phyloP scores from a whole-genome alignment of 805 yeast genomes.

The Cyberlindnera meyerae region DNA sequence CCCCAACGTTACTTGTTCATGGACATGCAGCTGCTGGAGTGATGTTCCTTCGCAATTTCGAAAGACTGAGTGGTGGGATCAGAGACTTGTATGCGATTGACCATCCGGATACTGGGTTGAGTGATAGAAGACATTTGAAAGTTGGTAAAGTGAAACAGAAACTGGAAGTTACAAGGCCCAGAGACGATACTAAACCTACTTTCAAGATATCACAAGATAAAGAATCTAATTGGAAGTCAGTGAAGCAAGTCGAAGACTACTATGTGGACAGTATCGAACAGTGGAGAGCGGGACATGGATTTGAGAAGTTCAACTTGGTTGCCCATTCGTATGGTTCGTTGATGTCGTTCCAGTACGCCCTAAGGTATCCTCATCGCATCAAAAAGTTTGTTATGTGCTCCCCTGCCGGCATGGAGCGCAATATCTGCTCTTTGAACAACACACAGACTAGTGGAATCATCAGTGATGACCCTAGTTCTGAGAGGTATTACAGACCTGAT shows the following conservation, averaged over 20 bases:
- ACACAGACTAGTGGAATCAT: conserved; percentile 11
- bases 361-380: conserved; percentile 51
- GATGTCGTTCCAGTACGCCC: conserved; percentile 58
- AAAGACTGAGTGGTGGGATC: conserved; percentile 38
- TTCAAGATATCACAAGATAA: conserved; percentile 19
- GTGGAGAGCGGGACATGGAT: conserved; percentile 50
- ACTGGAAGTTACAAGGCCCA: conserved; percentile 11
- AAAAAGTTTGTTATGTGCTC: conserved; percentile 56
- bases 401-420: conserved; percentile 77
- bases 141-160: conserved; percentile 10
- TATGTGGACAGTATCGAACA: conserved; percentile 56
- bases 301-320: conserved; percentile 54
- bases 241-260: conserved; percentile 44
- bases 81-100: conserved; percentile 67
- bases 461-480: conserved; percentile 19
- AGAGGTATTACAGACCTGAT: conserved; percentile 24
- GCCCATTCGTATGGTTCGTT: conserved; percentile 84
- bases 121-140: conserved; percentile 29
- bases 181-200: background rate
- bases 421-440: conserved; percentile 51
- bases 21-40: conserved; percentile 94
- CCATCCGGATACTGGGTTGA: conserved; percentile 66
- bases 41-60: conserved; percentile 69
- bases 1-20: conserved; percentile 60
- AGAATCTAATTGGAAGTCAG: conserved; percentile 16